Evolutionary conservation across 1,139 yeast species (phyloP), one percentile per base, ranked within the genome.

Genomic region (Candida anutae): DNA sequence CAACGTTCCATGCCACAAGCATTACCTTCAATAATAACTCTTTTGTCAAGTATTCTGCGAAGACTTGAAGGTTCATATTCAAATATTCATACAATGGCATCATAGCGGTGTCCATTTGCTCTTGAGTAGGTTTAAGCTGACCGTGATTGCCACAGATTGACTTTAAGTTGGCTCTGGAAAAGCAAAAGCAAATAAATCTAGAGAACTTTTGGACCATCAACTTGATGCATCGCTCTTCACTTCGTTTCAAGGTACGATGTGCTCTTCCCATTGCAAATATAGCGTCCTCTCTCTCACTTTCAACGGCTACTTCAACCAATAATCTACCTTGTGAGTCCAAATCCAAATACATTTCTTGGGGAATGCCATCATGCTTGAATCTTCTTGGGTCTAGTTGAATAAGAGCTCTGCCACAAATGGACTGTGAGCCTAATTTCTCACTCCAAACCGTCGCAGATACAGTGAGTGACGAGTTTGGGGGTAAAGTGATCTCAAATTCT

Each of bases 211-310:
- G 79, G 5, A 81, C 88, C 38, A 84, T 73, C 32, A 74, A 53
- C 32, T 77, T 73, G 31, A 78, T 66, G 45, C 79, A 71, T 37
- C 80, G 71, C 31, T 76, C 77, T 50, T 76, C 75, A 2, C 77
- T 63, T 36, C 88, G 62, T 24, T 62, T 58, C 24, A 85, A 53
- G 0, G 77, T 64, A 42, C 94, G 60, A 43, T 79, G 74, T 0
- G 88, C 78, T 39, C 81, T 68, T 2, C 94, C 94, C 61, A 84
- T 69, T 23, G 77, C 79, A 47, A 82, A 85, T 13, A 81, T 62
- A 1, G 90, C 82, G 52, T 84, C 94, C 22, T 70, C 72, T 23
- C 79, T 65, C 43, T 85, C 94, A 38, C 77, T 74, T 48, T 85
- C 95, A 43, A 83, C 74, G 0, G 87, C 76, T 3, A 85, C 64